Conservation (phyloP, 202 grass and related monocot species). For the Panicum virgatum region DNA sequence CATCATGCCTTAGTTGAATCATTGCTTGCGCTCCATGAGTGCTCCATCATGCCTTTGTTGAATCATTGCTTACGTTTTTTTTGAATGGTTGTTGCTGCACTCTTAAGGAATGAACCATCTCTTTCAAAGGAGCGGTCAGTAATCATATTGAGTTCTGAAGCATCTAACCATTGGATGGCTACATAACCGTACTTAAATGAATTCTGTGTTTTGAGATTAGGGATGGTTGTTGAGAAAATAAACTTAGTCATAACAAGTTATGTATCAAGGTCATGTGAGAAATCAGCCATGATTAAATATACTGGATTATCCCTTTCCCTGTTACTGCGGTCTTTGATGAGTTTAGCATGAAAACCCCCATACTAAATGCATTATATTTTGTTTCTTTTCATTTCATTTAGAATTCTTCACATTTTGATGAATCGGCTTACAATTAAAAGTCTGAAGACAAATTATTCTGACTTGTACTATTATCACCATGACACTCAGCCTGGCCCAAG, state of each 20-base stretch:
- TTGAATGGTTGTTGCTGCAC: background rate
- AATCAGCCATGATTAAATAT: background rate
- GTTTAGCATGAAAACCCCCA: background rate
- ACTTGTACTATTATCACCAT: background rate
- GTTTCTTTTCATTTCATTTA: background rate
- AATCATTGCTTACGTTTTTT: conserved; percentile 1
- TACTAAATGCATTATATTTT: background rate
- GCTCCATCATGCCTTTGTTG: background rate
- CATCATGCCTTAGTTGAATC: conserved; percentile 6
- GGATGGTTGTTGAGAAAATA: conserved; percentile 4
- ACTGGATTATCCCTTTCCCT: background rate
- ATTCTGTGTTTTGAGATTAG: background rate
- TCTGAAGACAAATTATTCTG: conserved; percentile 11
- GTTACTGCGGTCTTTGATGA: background rate
- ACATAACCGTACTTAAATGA: background rate
- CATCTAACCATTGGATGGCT: background rate
- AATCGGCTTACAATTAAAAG: background rate
- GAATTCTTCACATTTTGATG: background rate
- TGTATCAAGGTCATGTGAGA: background rate
- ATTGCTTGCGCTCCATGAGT: background rate
- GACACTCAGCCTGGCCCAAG: conserved; percentile 81
- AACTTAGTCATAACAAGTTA: background rate
- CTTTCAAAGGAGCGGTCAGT: conserved; percentile 10
- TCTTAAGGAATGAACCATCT: conserved; percentile 1
- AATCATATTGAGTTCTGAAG: background rate